These are phyloP conservation scores for Fraxinus greggii DNA, from an alignment of 305 asterid genomes.

Conservation along the genomic window DNA sequence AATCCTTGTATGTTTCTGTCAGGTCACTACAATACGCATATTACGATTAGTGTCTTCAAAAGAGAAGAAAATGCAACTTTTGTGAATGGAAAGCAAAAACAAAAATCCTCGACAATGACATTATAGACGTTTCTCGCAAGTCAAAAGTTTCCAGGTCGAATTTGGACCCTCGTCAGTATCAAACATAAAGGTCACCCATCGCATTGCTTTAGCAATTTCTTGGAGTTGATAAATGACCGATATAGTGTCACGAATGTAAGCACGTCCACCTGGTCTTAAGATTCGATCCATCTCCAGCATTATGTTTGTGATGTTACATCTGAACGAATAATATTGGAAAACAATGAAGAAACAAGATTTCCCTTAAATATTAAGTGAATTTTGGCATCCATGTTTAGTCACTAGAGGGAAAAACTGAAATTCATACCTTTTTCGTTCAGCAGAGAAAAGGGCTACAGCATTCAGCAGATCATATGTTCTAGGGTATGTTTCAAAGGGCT, in stretches of 20 bases:
- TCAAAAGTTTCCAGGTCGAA: constrained; percentile 58
- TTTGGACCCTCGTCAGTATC: constrained; percentile 64
- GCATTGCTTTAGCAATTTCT: constrained; percentile 47
- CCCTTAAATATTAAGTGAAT: background rate
- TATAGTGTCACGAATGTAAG: constrained; percentile 46
- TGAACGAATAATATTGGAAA: constrained; percentile 7
- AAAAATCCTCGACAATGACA: background rate
- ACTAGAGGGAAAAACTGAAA: background rate
- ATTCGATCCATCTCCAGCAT: constrained; percentile 69
- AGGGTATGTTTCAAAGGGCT: constrained; percentile 65
- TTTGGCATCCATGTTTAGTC: background rate
- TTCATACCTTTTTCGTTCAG: constrained; percentile 47
- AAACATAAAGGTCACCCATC: constrained; percentile 57
- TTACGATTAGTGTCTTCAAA: background rate
- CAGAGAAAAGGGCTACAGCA: constrained; percentile 56
- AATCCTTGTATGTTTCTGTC: background rate
- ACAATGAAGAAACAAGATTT: background rate
- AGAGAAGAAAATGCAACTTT: background rate
- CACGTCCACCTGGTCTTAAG: constrained; percentile 59
- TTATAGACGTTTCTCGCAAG: constrained; percentile 56
- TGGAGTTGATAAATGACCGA: constrained; percentile 39
- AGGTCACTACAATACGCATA: background rate
- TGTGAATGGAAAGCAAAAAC: background rate
- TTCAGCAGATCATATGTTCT: constrained; percentile 61
- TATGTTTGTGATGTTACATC: constrained; percentile 51